These are phyloP conservation scores for Boletus reticulatus DNA, from an alignment of 768 basidiomycete genomes.

Conservation along the genomic window DNA sequence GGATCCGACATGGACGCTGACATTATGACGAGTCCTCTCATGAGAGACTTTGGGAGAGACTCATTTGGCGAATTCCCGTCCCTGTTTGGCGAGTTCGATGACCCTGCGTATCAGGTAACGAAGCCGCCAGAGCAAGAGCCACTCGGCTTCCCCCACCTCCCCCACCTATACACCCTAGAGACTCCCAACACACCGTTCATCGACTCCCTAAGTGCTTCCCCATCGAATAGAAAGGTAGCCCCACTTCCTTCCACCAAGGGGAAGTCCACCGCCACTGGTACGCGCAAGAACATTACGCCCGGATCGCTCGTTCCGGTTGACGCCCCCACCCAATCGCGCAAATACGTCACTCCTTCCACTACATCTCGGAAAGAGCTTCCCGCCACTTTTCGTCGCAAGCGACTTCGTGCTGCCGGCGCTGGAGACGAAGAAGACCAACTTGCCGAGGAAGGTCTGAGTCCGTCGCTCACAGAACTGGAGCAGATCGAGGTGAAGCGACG, in stretches of 20 bases:
- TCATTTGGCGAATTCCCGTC: constrained; percentile 33
- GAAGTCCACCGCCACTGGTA: constrained; percentile 53
- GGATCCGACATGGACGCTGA: constrained; percentile 37
- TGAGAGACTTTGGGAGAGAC: constrained; percentile 35
- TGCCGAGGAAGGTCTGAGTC: constrained; percentile 23
- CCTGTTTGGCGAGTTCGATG: constrained; percentile 29
- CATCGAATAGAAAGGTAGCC: constrained; percentile 15
- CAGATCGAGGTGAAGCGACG: constrained; percentile 77
- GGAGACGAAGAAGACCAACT: constrained; percentile 48
- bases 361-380: constrained; percentile 83
- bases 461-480: constrained; percentile 54
- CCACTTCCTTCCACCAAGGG: constrained; percentile 23
- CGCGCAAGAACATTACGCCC: constrained; percentile 67
- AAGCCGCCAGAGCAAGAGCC: constrained; percentile 13
- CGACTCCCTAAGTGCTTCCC: constrained; percentile 36
- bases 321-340: constrained; percentile 77
- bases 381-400: constrained; percentile 65
- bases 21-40: constrained; percentile 41
- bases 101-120: constrained; percentile 11
- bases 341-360: constrained; percentile 67
- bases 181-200: constrained; percentile 53
- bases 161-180: constrained; percentile 40
- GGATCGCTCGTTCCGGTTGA: constrained; percentile 63
- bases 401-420: constrained; percentile 46
- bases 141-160: constrained; percentile 10